phyloP scores from a whole-genome alignment of 148 eudicot genomes.

The Vaccinium macrocarpon region DNA sequence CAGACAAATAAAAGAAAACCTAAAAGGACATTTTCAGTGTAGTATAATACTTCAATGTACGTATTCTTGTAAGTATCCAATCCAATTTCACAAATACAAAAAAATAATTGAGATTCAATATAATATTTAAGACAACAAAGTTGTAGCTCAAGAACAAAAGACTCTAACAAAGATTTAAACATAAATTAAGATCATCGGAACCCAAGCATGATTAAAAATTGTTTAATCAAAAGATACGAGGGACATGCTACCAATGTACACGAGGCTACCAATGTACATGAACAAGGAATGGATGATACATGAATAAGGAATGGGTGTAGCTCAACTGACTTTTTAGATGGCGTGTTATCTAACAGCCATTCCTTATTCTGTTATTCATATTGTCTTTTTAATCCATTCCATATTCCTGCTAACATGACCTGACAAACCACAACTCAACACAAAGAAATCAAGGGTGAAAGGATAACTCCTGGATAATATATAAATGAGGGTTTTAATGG shows the following conservation, averaged over 20 bases:
- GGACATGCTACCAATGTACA: not conserved
- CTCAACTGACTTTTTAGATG: too few relatives aligned
- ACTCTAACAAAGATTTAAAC: not conserved
- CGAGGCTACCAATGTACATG: not conserved
- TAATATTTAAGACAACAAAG: not conserved
- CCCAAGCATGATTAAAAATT: not conserved
- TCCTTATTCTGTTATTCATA: too few relatives aligned
- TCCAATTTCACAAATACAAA: not conserved
- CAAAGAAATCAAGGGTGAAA: too few relatives aligned
- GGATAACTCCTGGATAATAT: not conserved
- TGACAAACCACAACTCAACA: not conserved
- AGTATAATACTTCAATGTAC: too few relatives aligned
- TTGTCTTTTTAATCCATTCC: too few relatives aligned
- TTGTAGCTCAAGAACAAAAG: not conserved
- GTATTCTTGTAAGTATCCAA: not conserved
- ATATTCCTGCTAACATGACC: not conserved
- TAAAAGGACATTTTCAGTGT: not conserved
- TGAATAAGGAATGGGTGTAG: too few relatives aligned
- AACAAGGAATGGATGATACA: too few relatives aligned
- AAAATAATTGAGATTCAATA: not conserved
- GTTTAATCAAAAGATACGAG: not conserved
- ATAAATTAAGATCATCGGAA: not conserved
- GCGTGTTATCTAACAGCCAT: too few relatives aligned
- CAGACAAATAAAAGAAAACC: slow-evolving; percentile 8
- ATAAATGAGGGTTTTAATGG: not conserved